phyloP scores from a whole-genome alignment of 257 asterid species.

The Eucommia ulmoides region DNA sequence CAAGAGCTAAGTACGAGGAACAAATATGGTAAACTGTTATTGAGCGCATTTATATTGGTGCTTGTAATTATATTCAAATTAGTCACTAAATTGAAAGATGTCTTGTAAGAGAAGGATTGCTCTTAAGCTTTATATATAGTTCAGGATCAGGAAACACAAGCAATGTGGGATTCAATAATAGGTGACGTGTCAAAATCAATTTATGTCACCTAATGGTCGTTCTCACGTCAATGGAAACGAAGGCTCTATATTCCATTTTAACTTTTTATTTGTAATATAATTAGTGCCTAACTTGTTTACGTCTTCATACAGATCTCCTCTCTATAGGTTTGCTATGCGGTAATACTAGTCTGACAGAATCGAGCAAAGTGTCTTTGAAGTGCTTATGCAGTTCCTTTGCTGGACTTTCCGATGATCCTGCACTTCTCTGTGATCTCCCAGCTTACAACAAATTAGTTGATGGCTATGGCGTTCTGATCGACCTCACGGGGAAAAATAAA shows the following conservation, averaged over 20 bases:
- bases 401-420: conserved; percentile 28
- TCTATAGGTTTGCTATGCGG: conserved; percentile 33
- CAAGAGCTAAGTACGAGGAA: no score
- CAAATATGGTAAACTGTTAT: no score
- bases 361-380: conserved; percentile 37
- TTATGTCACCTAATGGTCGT: no score
- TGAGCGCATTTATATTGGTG: no score
- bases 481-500: conserved; percentile 65
- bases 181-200: no score
- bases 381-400: conserved; percentile 44
- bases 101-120: no score
- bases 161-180: no score
- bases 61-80: no score
- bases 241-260: background rate
- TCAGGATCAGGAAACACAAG: no score
- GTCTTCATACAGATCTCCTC: conserved; percentile 34
- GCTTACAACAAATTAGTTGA: conserved; percentile 31
- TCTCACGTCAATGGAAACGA: no score
- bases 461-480: conserved; percentile 56
- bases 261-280: background rate
- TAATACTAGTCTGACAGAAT: conserved; percentile 21
- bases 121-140: no score
- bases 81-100: no score
- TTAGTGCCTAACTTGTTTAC: conserved; percentile 3
- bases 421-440: conserved; percentile 53